Conservation (phyloP, 2,329 filamentous ascomycete genomes). For the Hymenoscyphus scutula region DNA sequence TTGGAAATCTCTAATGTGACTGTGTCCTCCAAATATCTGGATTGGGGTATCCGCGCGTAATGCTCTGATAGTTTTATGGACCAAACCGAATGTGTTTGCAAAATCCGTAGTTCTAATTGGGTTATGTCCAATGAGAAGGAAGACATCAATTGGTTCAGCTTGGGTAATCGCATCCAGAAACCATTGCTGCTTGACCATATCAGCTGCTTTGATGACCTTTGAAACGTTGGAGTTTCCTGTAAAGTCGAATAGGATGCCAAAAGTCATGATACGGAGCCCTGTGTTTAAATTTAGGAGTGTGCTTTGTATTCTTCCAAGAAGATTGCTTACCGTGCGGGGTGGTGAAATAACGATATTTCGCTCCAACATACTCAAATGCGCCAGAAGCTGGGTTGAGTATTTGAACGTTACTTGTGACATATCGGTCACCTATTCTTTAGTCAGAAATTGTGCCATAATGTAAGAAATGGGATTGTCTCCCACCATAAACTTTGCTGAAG, state of each 20-base stretch:
- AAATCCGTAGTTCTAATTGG: constrained; percentile 54
- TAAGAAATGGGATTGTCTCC: constrained; percentile 37
- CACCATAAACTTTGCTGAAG: constrained; percentile 70
- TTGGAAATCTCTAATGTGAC: constrained; percentile 80
- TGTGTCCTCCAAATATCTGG: constrained; percentile 84
- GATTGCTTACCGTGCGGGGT: constrained; percentile 69
- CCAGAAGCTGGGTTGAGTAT: constrained; percentile 72
- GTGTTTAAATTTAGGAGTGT: background rate
- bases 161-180: constrained; percentile 73
- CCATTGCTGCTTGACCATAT: constrained; percentile 80
- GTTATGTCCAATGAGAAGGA: constrained; percentile 81
- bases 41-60: constrained; percentile 76
- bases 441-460: background rate
- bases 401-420: constrained; percentile 90
- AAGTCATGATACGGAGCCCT: constrained; percentile 32
- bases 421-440: constrained; percentile 41
- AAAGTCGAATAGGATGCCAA: constrained; percentile 94
- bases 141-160: constrained; percentile 73
- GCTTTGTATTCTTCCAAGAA: background rate
- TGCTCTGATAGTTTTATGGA: constrained; percentile 74
- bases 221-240: constrained; percentile 87
- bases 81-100: constrained; percentile 70
- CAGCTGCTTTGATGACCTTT: constrained; percentile 71
- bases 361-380: constrained; percentile 70
- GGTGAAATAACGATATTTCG: constrained; percentile 82